phyloP scores from a whole-genome alignment of 345 rosid species.

The Mallotus nudiflorus region DNA sequence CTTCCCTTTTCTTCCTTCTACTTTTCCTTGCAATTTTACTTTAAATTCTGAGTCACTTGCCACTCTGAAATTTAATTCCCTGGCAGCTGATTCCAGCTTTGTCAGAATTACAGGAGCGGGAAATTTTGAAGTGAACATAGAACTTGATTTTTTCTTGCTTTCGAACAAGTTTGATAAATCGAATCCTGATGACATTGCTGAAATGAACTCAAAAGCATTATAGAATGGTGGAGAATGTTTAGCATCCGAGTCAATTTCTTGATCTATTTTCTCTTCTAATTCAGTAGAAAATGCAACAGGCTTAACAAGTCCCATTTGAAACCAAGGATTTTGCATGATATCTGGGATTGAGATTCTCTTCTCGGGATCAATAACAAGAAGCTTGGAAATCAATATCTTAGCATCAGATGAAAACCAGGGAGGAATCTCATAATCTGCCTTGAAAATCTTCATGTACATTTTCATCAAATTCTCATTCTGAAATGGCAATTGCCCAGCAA shows the following conservation, averaged over 20 bases:
- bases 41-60: constrained; percentile 11
- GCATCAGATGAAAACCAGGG: constrained; percentile 27
- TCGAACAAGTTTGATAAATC: constrained; percentile 26
- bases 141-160: constrained; percentile 15
- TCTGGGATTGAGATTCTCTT: constrained; percentile 20
- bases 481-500: constrained; percentile 29
- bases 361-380: constrained; percentile 26
- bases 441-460: constrained; percentile 33
- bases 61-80: constrained; percentile 15
- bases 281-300: constrained; percentile 15
- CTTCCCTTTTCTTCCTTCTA: constrained; percentile 44
- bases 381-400: constrained; percentile 21
- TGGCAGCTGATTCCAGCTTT: constrained; percentile 22
- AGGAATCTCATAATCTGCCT: constrained; percentile 29
- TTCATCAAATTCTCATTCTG: constrained; percentile 25
- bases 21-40: constrained; percentile 20
- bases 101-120: constrained; percentile 13
- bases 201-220: constrained; percentile 27
- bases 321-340: constrained; percentile 17
- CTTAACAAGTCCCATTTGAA: constrained; percentile 2
- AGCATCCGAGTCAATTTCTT: background rate
- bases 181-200: constrained; percentile 27
- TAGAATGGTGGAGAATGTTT: constrained; percentile 14
- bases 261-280: background rate
- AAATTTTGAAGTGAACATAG: constrained; percentile 32